Base-by-base conservation (phyloP, 495 filamentous ascomycete species). In the Elaphomyces granulatus region DNA sequence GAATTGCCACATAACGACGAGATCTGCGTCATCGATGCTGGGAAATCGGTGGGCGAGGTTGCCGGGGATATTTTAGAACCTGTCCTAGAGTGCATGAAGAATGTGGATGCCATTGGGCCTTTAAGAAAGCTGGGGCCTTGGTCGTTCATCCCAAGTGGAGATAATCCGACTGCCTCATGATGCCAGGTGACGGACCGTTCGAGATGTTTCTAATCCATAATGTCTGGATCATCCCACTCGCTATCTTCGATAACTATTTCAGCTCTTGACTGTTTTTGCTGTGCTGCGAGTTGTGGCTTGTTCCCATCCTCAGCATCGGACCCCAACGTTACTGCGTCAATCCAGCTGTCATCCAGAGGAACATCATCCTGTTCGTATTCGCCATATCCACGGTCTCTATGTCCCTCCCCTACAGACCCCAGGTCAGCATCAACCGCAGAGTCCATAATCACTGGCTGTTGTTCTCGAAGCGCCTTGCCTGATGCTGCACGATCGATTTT, bases 211-310 rank as follows among this genome's bases (percentile, higher is more conserved):
- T 59, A 72, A 51, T 72, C 63, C 33, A 71, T 41, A 23, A 68
- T 42, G 34, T 70, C 63, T 15, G 56, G 57, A 26, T 70, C 66
- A 28, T 74, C 72, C 54, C 56, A 67, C 21, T 79, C 76, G 54
- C 75, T 80, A 41, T 81, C 77, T 46, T 78, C 70, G 23, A 81
- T 73, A 15, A 77, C 61, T 16, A 60, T 53, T 33, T 62, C 58
- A 20, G 60, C 46, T 43, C 46, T 56, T 42, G 45, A 38, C 12
- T 46, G 36, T 9, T 41, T 40, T 33, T 31, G 36, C 15, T 48
- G 32, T 8, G 28, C 40, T 30, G 35, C 33, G 42, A 42, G 53
- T 18, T 40, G n/a, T 28, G 20, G 41, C 4, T 41, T 36, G 23
- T 12, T 28, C 3, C 43, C 39, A 15, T 45, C 35, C 10, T 56